Conservation (phyloP, 176 grass and related monocot genomes). For the Musa beccarii region DNA sequence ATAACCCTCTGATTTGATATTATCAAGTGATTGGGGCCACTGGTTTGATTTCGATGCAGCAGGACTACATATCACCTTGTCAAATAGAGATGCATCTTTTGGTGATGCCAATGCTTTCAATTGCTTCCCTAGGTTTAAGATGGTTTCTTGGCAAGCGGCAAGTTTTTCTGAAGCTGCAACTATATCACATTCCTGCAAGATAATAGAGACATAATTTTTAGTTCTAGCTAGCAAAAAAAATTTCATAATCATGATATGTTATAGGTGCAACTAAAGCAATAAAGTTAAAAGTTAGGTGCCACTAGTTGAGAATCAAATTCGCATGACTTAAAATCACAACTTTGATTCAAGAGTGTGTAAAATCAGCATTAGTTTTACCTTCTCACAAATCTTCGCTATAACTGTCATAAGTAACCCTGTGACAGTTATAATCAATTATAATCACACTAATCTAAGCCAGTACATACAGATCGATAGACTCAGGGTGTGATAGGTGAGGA, state of each 20-base stretch:
- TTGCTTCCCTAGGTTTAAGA: constrained; percentile 68
- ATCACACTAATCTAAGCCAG: no score
- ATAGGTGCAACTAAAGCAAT: background rate
- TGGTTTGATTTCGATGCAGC: constrained; percentile 17
- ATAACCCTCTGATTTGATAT: constrained; percentile 35
- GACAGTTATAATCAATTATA: no score
- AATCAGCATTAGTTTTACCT: no score
- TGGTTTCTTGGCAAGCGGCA: constrained; percentile 77
- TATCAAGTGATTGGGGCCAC: constrained; percentile 33
- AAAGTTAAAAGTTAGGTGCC: background rate
- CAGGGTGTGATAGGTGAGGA: no score
- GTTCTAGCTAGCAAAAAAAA: background rate
- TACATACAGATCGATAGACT: no score
- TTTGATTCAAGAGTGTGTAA: no score
- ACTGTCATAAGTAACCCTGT: no score
- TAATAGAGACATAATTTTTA: background rate
- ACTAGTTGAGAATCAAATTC: background rate
- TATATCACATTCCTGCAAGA: constrained; percentile 46
- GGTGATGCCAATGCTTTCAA: constrained; percentile 73
- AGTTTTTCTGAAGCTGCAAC: constrained; percentile 67
- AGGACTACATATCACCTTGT: constrained; percentile 33
- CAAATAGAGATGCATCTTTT: constrained; percentile 38
- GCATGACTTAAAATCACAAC: background rate
- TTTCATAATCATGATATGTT: background rate
- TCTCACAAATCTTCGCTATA: no score